Base-by-base conservation (phyloP, 1,139 yeast genomes). In the Kodamaea derodonti region DNA sequence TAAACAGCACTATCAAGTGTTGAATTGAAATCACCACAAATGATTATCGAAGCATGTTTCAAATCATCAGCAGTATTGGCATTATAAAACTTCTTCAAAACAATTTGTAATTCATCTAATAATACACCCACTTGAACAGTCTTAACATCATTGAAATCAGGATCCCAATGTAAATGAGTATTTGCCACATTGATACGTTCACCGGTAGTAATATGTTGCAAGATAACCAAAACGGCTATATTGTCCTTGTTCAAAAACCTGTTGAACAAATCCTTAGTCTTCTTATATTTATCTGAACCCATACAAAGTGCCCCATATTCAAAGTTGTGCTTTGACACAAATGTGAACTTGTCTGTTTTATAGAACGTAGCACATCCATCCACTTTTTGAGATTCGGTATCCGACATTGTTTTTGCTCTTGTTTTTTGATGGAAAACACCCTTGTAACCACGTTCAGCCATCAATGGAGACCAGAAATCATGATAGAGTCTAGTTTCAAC, bases 111-210 rank as follows among this genome's bases (percentile, higher is more conserved):
- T 59, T 92, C 96, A 54, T 92, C 97, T 54, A 94, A 66, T 45
- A 94, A 67, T 31, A 92, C 82, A 31, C 96, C 97, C 36, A 86
- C 92, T 67, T 94, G 98, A 61, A 94, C 83, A 7, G 97, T 78
- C 61, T 94, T 94, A 40, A 94, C 99, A 64, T 94, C 99, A 56
- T 87, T 86, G 56, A 80, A 86, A 32, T 87, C 88, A 8, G 98
- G 98, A 64, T 92, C 97, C 97, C 98, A 94, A 59, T 90, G 97
- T 58, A 92, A 77, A 70, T 94, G 99, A 0, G 98, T 90, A 51
- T 90, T 92, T 3, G 84, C 88, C 30, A 87, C 71, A 45, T 86
- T 71, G 33, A 92, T 63, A 43, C 75, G 73, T 54, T 83, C 86
- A 9, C 90, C 90, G 9, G 90, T 75, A 35, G 72, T 73, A 27